Percentiles rank a stretch among this genome's conserved stretches.
These are phyloP conservation scores for Pseudogymnoascus sp. DNA, from an alignment of 2,329 filamentous ascomycete species.

Conservation along the genomic window DNA sequence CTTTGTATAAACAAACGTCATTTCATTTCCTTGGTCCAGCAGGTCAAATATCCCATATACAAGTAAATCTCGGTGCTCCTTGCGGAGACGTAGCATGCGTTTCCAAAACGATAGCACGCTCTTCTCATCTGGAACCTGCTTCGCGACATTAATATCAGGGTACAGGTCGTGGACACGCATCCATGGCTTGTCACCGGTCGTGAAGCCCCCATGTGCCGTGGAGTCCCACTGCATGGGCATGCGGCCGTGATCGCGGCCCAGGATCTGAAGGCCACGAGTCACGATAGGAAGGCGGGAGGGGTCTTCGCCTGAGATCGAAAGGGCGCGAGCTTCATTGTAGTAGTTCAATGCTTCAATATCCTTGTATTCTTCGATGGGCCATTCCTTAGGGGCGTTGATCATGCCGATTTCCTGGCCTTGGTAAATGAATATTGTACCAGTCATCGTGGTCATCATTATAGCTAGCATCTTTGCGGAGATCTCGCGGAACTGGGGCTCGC, in stretches of 20 bases:
- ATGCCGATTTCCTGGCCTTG: constrained; percentile 54
- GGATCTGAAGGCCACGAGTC: constrained; percentile 40
- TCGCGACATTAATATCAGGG: constrained; percentile 45
- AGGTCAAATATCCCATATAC: constrained; percentile 51
- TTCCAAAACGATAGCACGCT: constrained; percentile 27
- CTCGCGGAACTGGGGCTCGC: constrained; percentile 20
- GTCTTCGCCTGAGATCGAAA: constrained; percentile 33
- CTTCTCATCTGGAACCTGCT: constrained; percentile 33
- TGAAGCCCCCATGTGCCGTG: constrained; percentile 52
- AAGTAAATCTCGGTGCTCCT: constrained; percentile 49
- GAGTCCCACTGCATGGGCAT: constrained; percentile 59
- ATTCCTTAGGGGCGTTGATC: constrained; percentile 45
- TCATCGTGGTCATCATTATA: constrained; percentile 39
- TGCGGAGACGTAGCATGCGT: constrained; percentile 24
- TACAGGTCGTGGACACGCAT: constrained; percentile 51
- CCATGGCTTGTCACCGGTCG: constrained; percentile 45
- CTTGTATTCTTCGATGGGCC: constrained; percentile 41
- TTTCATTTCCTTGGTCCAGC: constrained; percentile 38
- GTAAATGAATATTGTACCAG: constrained; percentile 49
- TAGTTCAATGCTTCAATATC: constrained; percentile 43
- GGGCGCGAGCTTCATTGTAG: constrained; percentile 37
- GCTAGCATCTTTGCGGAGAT: constrained; percentile 43
- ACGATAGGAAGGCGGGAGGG: neutral
- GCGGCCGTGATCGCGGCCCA: constrained; percentile 58
- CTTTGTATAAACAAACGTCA: constrained; percentile 40